Conservation (phyloP, 75 land plant species). For the Picea sitchensis region DNA sequence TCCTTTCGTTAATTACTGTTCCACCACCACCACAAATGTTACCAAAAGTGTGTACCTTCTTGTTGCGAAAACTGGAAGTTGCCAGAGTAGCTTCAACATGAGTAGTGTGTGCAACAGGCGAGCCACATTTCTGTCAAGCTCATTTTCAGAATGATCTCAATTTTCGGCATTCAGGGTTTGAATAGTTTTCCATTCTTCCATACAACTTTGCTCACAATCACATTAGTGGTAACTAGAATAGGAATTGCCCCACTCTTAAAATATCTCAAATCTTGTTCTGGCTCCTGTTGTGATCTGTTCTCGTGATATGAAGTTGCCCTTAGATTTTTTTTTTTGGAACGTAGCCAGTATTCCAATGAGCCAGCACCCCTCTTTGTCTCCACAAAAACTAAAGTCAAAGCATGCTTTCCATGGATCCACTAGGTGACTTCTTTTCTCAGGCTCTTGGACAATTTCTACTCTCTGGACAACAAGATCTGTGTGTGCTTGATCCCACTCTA, state of each 20-base stretch:
- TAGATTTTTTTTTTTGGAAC: slow-evolving; percentile 17
- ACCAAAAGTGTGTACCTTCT: too few species aligned
- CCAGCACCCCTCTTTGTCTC: slow-evolving; percentile 75
- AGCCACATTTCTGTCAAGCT: too few species aligned
- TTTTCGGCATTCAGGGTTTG: too few species aligned
- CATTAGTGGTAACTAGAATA: slow-evolving; percentile 29
- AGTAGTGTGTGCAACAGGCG: too few species aligned
- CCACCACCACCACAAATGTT: too few species aligned
- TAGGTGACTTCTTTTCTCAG: slow-evolving; percentile 43
- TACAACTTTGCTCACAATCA: too few species aligned
- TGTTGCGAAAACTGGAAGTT: too few species aligned
- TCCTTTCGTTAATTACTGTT: too few species aligned
- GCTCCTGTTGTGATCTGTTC: slow-evolving; percentile 55
- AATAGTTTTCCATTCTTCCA: too few species aligned
- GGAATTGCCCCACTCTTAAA: slow-evolving; percentile 45
- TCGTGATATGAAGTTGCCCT: slow-evolving; percentile 48
- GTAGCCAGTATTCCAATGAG: slow-evolving; percentile 38
- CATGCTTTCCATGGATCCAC: slow-evolving; percentile 42
- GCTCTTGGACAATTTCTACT: slow-evolving; percentile 36
- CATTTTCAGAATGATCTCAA: too few species aligned
- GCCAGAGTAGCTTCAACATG: too few species aligned
- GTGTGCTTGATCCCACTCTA: slow-evolving; percentile 53
- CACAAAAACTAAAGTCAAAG: slow-evolving; percentile 52
- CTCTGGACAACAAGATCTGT: slow-evolving; percentile 47
- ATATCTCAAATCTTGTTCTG: slow-evolving; percentile 38